Base-by-base conservation (phyloP, 768 basidiomycete species). In the Podaxis rugospora region DNA sequence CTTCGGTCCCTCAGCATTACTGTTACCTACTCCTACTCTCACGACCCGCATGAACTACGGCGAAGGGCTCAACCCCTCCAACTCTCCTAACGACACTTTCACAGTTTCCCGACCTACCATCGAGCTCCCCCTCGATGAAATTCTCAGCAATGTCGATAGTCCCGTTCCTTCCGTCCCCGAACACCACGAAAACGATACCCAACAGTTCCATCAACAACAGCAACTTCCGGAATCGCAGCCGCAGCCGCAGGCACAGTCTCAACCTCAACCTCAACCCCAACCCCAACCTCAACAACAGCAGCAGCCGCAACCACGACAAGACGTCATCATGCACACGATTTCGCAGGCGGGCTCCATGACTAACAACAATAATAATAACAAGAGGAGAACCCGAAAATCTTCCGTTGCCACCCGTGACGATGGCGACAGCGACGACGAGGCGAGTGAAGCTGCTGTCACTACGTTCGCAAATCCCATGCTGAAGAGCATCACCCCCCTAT, bases 91-190 rank as follows among this genome's bases (percentile, higher is more conserved):
- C 23, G 81, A 84, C 59, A 74, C 79, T 36, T 82, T 91, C 67
- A 81, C 80, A 71, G 85, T 93, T 63, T 70, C 76, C 7, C 85
- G 91, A 10, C 92, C 91, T 0, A 93, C 92, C 46, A 92, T 93
- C 68, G 91, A 93, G 69, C 83, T 93, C 27, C 87, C 89, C 4
- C 82, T 93, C n/a, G 91, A 94, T 65, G 91, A 94, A 63, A 79
- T 93, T 61, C 81, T 93, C 62, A 78, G 80, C 63, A 74, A 73
- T 56, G 77, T 78, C 66, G 85, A 79, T 27, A 63, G 71, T 18
- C 59, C 66, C 47, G 71, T 70, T 21, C 55, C 64, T 21, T 66
- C 66, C 40, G 69, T 70, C 25, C 35, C 65, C 42, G 66, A 65
- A 62, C 47, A 57, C 36, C 52, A 62, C 49, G 59, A 63, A 16